These are phyloP conservation scores for Eucalyptus polybractea DNA, from an alignment of 345 rosid genomes.

Conservation along the genomic window DNA sequence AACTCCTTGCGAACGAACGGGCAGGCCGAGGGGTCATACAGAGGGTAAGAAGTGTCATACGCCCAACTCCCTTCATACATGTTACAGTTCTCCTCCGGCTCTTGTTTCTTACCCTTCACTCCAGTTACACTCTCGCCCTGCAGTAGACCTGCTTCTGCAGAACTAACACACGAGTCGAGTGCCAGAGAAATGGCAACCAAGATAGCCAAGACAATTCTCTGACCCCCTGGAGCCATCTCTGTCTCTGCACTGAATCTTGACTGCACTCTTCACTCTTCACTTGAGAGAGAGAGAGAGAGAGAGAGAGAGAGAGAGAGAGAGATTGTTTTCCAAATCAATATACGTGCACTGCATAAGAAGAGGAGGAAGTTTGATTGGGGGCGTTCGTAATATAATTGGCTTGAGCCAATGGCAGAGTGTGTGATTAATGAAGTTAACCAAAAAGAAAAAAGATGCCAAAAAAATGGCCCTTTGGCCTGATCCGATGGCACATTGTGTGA, in stretches of 20 bases:
- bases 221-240: neutral
- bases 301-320: neutral
- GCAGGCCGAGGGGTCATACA: conserved; percentile 52
- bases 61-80: conserved; percentile 70
- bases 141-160: neutral
- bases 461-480: neutral
- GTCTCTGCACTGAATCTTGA: neutral
- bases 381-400: neutral
- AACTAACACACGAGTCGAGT: neutral
- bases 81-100: conserved; percentile 12
- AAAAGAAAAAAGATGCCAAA: neutral
- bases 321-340: neutral
- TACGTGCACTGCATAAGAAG: neutral
- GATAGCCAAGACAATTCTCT: neutral
- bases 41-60: conserved; percentile 52
- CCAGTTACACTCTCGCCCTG: neutral
- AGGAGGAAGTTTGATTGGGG: neutral
- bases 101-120: neutral
- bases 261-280: neutral
- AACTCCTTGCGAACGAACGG: conserved; percentile 72
- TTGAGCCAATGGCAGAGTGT: neutral
- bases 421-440: neutral
- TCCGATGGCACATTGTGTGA: neutral
- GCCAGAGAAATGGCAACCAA: neutral
- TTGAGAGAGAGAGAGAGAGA: neutral